These are phyloP conservation scores for Globisporangium nodosum DNA, from an alignment of 352 stramenopile species.

Conservation along the genomic window DNA sequence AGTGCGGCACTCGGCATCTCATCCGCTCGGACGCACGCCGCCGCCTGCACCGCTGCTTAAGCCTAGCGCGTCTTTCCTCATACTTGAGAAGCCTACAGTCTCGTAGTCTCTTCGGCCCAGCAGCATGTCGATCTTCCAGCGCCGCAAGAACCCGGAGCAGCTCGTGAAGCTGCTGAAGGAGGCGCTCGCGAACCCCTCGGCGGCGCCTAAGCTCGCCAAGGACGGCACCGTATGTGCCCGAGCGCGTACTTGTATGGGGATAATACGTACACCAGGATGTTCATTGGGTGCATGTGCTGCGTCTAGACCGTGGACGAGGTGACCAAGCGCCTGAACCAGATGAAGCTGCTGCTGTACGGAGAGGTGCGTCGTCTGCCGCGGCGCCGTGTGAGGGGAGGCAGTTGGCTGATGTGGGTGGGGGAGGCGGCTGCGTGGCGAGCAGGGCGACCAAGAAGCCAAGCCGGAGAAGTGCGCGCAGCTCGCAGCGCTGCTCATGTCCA, in stretches of 20 bases:
- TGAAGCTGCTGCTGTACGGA: conserved; percentile 80
- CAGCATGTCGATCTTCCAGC: conserved; percentile 64
- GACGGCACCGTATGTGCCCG: conserved; percentile 21
- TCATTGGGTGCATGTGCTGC: background rate
- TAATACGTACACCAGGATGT: no score
- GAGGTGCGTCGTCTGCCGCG: conserved; percentile 31
- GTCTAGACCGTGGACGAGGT: conserved; percentile 45
- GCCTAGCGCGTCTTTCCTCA: no score
- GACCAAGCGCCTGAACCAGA: conserved; percentile 82
- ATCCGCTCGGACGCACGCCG: no score
- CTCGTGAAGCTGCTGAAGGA: conserved; percentile 80
- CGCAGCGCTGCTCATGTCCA: conserved; percentile 60
- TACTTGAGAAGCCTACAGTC: no score
- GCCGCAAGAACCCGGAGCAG: conserved; percentile 77
- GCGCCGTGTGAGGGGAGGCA: background rate
- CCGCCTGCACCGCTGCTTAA: no score
- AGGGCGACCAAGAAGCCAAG: conserved; percentile 72
- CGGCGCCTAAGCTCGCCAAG: conserved; percentile 50
- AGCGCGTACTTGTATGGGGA: background rate
- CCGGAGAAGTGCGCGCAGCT: conserved; percentile 79
- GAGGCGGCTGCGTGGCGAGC: background rate
- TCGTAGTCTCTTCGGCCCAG: no score
- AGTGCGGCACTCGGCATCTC: no score
- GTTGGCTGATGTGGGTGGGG: no score
- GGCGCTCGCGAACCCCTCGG: conserved; percentile 44